Percentiles rank a stretch among this genome's conserved stretches.
These are phyloP conservation scores for Penicillium sp. DNA, from an alignment of 2,329 filamentous ascomycete genomes.

Conservation along the genomic window DNA sequence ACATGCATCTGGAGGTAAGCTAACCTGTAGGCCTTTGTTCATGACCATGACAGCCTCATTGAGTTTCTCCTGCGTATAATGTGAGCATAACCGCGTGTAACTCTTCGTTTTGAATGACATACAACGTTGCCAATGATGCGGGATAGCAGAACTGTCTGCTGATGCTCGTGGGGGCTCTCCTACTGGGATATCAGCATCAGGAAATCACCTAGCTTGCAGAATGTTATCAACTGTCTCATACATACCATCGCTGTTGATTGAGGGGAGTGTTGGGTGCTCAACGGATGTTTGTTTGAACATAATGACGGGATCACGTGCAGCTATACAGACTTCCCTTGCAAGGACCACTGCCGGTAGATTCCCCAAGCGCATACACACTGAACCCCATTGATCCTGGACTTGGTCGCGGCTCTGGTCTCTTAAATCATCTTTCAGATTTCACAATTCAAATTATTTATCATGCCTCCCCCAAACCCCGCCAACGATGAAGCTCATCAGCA, in stretches of 20 bases:
- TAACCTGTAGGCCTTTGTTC: conserved; percentile 87
- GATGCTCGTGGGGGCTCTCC: conserved; percentile 97
- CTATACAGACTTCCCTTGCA: conserved; percentile 9
- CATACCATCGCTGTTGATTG: conserved; percentile 2
- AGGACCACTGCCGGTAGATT: background rate
- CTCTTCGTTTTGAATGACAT: conserved; percentile 43
- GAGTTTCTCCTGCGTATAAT: conserved; percentile 75
- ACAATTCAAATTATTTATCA: conserved; percentile 35
- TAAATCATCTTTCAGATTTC: background rate
- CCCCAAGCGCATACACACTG: background rate
- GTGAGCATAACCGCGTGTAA: conserved; percentile 12
- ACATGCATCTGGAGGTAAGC: background rate
- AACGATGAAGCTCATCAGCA: conserved; percentile 82
- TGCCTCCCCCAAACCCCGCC: conserved; percentile 65
- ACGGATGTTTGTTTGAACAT: conserved; percentile 13
- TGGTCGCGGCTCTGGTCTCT: background rate
- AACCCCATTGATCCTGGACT: background rate
- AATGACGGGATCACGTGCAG: conserved; percentile 5
- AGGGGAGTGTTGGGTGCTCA: background rate
- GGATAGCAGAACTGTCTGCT: conserved; percentile 89
- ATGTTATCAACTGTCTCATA: background rate
- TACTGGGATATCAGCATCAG: conserved; percentile 30
- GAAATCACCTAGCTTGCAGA: background rate
- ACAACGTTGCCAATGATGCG: conserved; percentile 98
- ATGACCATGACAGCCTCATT: conserved; percentile 91